These are phyloP conservation scores for Yamadazyma taylorii DNA, from an alignment of 1,139 yeast species.

Conservation along the genomic window DNA sequence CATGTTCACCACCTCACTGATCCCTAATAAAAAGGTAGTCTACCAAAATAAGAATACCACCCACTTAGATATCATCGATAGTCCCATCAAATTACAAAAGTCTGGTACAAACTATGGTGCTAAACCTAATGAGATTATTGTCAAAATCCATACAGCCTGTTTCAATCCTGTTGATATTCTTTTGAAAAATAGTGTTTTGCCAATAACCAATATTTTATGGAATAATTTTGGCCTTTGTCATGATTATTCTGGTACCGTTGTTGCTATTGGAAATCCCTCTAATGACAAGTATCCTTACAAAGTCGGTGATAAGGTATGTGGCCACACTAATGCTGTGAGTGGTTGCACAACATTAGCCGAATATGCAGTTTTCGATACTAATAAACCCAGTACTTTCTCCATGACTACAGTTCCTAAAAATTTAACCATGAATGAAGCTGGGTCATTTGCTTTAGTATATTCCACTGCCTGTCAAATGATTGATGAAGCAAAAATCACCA, in stretches of 20 bases:
- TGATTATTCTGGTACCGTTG: constrained; percentile 68
- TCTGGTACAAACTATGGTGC: constrained; percentile 32
- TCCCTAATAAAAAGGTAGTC: constrained; percentile 6
- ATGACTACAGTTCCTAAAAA: constrained; percentile 48
- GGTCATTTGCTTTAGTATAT: constrained; percentile 56
- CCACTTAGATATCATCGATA: constrained; percentile 3
- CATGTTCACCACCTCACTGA: constrained; percentile 4
- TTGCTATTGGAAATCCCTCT: constrained; percentile 53
- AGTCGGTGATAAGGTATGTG: constrained; percentile 68
- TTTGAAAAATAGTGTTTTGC: constrained; percentile 38
- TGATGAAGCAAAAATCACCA: constrained; percentile 11
- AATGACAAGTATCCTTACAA: constrained; percentile 30
- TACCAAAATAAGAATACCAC: constrained; percentile 8
- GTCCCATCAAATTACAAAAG: constrained; percentile 9
- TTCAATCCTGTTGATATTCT: constrained; percentile 70
- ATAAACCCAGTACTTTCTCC: constrained; percentile 27
- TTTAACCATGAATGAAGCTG: constrained; percentile 53
- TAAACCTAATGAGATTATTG: constrained; percentile 43
- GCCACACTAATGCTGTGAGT: constrained; percentile 57
- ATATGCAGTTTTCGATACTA: constrained; percentile 40
- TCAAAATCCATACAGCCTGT: constrained; percentile 59
- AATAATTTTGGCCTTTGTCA: constrained; percentile 52
- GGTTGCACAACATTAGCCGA: constrained; percentile 24
- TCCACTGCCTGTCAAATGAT: constrained; percentile 57
- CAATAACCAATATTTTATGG: constrained; percentile 16